Evolutionary conservation across 768 basidiomycete genomes (phyloP).

Genomic region (Cantharellus anzutake): DNA sequence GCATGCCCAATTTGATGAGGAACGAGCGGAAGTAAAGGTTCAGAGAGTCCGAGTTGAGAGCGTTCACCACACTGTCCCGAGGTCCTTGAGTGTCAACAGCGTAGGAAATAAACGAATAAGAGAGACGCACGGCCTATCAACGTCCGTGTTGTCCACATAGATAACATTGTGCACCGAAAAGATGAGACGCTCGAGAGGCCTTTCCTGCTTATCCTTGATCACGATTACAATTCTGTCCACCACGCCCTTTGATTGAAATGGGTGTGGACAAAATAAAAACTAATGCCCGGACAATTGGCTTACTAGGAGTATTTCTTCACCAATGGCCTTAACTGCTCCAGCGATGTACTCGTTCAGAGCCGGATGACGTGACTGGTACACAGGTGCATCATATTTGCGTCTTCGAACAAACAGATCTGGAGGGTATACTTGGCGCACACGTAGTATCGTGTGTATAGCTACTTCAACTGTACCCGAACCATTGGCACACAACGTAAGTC

Average conservation of each 20-base stretch:
- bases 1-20: slow-evolving; percentile 58
- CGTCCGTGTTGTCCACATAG: slow-evolving; percentile 45
- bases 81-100: slow-evolving; percentile 6
- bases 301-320: slow-evolving; percentile 55
- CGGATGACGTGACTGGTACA: slow-evolving; percentile 86
- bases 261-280: slow-evolving; percentile 1
- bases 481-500: too few relatives aligned
- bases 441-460: slow-evolving; percentile 81
- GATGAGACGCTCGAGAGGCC: slow-evolving; percentile 75
- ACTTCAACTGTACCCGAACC: slow-evolving; percentile 52
- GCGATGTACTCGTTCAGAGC: slow-evolving; percentile 75
- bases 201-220: slow-evolving; percentile 63
- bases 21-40: slow-evolving; percentile 69
- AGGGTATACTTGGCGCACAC: slow-evolving; percentile 80
- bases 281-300: not conserved
- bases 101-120: not conserved
- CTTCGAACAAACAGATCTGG: slow-evolving; percentile 69
- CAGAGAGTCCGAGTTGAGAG: slow-evolving; percentile 43
- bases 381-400: slow-evolving; percentile 78
- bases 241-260: slow-evolving; percentile 33
- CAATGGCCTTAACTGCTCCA: slow-evolving; percentile 66
- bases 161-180: slow-evolving; percentile 77
- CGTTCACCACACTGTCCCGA: slow-evolving; percentile 18
- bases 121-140: slow-evolving; percentile 37
- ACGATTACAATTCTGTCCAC: slow-evolving; percentile 67